Evolutionary conservation across 306 rosid species (phyloP), one percentile per base, ranked within the genome.

Genomic region (Acmispon strigosus): DNA sequence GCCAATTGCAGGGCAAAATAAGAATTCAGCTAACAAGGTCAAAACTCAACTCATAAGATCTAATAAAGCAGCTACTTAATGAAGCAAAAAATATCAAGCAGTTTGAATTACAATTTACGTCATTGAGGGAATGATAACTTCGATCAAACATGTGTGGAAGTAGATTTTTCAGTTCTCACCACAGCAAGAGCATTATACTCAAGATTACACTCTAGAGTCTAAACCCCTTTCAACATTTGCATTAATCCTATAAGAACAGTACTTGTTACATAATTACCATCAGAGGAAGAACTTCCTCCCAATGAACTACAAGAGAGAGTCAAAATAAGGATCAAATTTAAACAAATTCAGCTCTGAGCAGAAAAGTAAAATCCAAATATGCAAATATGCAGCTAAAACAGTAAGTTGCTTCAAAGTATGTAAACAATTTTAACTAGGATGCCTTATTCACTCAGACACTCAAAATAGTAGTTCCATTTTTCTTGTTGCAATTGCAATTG

Each of bases 211-310:
- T n/a, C n/a, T n/a, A n/a, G n/a, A n/a, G n/a, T n/a, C n/a, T n/a
- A n/a, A n/a, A n/a, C 34, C 29, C 45, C 44, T 61, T 39, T 10
- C 32, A 52, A 8, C 52, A 32, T 44, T 51, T 41, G 44, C 44
- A 53, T 16, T 17, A 18, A 14, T 62, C 57, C 36, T 1, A 44
- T 57, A 22, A 67, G 75, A 47, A 32, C 49, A 5, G 41, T 53
- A 53, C 1, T 17, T 45, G 49, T 41, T 17, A 42, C 42, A 4
- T 27, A 16, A 16, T 41, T 50, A 51, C 47, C 48, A n/a, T 41
- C 8, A 10, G 22, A 63, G 37, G 39, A 75, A 34, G 64, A 66
- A 56, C 20, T n/a, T 20, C 75, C 75, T 54, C 57, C 56, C 50
- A 49, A 49, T 14, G 59, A 39, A 76, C 36, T 6, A 24, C 51